Evolutionary conservation across 2,329 filamentous ascomycete species (phyloP).

Genomic region (Sclerotinia subarctica): DNA sequence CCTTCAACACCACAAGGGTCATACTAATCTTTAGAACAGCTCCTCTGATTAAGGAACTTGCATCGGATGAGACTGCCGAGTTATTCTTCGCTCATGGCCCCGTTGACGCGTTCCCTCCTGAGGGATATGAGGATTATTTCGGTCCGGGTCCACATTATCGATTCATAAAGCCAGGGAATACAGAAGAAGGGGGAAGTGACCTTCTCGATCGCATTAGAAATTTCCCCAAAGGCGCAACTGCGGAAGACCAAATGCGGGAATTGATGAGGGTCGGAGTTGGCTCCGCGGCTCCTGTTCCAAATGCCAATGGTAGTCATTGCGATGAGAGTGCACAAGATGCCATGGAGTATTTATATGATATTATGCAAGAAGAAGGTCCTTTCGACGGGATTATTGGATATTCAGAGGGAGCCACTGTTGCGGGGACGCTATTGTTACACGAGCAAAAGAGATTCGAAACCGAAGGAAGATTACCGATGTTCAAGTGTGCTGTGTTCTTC

Average conservation of each 20-base stretch:
- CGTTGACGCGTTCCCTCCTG: slow-evolving; percentile 48
- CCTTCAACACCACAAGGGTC: background rate
- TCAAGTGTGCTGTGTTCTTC: slow-evolving; percentile 50
- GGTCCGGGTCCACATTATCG: slow-evolving; percentile 54
- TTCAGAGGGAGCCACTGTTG: slow-evolving; percentile 57
- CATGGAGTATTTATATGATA: slow-evolving; percentile 36
- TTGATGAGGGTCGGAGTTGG: slow-evolving; percentile 27
- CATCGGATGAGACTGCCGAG: slow-evolving; percentile 45
- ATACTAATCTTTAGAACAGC: slow-evolving; percentile 37
- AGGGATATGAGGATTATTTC: slow-evolving; percentile 56
- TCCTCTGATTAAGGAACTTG: slow-evolving; percentile 49
- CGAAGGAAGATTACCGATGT: slow-evolving; percentile 35
- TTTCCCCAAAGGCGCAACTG: slow-evolving; percentile 33
- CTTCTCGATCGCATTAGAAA: slow-evolving; percentile 35
- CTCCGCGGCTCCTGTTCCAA: slow-evolving; percentile 21
- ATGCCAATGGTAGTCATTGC: slow-evolving; percentile 20
- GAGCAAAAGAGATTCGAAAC: slow-evolving; percentile 43
- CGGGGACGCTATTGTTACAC: slow-evolving; percentile 52
- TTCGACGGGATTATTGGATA: slow-evolving; percentile 58
- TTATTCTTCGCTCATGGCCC: slow-evolving; percentile 54
- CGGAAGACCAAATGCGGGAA: slow-evolving; percentile 35
- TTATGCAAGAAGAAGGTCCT: slow-evolving; percentile 46
- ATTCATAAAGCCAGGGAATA: slow-evolving; percentile 50
- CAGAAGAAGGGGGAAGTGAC: slow-evolving; percentile 29
- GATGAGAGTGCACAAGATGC: slow-evolving; percentile 26